Base-by-base conservation (phyloP, 768 basidiomycete species). In the Phaeotremella skinneri region DNA sequence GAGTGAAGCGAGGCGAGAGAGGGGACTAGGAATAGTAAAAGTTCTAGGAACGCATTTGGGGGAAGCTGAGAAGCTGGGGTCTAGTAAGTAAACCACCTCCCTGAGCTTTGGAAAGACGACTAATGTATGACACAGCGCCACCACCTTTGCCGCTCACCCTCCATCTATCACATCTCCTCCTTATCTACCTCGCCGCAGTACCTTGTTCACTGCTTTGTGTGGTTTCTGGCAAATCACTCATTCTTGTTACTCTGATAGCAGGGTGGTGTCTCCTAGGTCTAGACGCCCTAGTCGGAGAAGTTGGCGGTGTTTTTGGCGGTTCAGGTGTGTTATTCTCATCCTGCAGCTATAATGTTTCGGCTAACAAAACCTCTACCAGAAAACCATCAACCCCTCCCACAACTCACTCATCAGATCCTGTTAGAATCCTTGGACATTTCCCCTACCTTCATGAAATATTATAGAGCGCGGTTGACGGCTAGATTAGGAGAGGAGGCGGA, bases 261-360 rank as follows among this genome's bases (percentile, higher is more conserved):
- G 74, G 69, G 21, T 77, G 76, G 76, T 73, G 67, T 55, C 48
- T 77, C 0, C 51, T 75, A 16, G 76, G 76, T 21, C 59, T 77
- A 1, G 74, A 77, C 52, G 74, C 74, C 27, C 49, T 77, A n/a
- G 68, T 73, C 21, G 52, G 60, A 14, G 76, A 77, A 65, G 73
- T 75, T 0, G 76, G 72, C 1, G 70, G 67, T 4, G 76, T 77
- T 1, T 77, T 75, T 59, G 76, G 76, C 16, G 47, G 49, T 17
- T 67, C 67, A 25, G 69, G 72, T 67, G 68, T 67, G 20, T 14
- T 31, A n/a, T 25, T 45, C 34, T 13, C 2, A 11, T 32, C 48
- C 3, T 25, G 4, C 16, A 11, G 23, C 21, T 32, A 21, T 23
- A 23, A n/a, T n/a, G n/a, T n/a, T n/a, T n/a, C 39, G n/a, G 34